phyloP scores from a whole-genome alignment of 2,329 filamentous ascomycete species.

The Penicillium vulpinum region DNA sequence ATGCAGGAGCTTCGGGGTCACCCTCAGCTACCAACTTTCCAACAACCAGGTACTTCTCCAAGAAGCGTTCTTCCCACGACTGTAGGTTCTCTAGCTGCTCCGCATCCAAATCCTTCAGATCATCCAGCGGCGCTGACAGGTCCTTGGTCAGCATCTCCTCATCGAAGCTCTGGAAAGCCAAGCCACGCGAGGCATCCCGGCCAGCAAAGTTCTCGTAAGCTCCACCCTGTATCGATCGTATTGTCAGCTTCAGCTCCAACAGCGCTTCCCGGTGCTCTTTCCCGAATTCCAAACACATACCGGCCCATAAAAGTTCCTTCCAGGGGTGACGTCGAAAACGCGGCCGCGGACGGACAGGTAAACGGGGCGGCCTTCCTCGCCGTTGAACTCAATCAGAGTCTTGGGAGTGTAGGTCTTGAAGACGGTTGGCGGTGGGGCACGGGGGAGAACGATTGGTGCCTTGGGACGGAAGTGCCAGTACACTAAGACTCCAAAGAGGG shows the following conservation, averaged over 20 bases:
- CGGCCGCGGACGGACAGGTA: conserved; percentile 88
- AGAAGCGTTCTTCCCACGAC: conserved; percentile 92
- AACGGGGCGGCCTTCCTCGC: conserved; percentile 69
- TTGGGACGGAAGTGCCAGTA: conserved; percentile 62
- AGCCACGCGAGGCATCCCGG: conserved; percentile 80
- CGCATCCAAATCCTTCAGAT: conserved; percentile 66
- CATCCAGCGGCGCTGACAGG: conserved; percentile 78
- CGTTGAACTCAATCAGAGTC: conserved; percentile 84
- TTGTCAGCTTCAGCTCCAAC: conserved; percentile 6
- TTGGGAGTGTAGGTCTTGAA: conserved; percentile 83
- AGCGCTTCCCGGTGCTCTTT: neutral
- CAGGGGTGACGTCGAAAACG: conserved; percentile 85
- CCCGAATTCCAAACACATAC: conserved; percentile 28
- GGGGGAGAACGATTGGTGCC: conserved; percentile 53
- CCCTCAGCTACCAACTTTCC: conserved; percentile 74
- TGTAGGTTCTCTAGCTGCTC: conserved; percentile 81
- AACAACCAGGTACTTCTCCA: conserved; percentile 93
- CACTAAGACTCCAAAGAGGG: conserved; percentile 57
- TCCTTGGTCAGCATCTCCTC: conserved; percentile 93
- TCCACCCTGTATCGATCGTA: conserved; percentile 58
- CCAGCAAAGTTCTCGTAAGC: conserved; percentile 97
- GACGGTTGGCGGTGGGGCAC: conserved; percentile 66
- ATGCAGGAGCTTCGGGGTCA: conserved; percentile 43
- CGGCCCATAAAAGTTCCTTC: conserved; percentile 93
- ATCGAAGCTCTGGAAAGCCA: conserved; percentile 91